Evolutionary conservation across 495 filamentous ascomycete genomes (phyloP), one percentile per base, ranked within the genome.

Genomic region (Podospora pseudocomata): DNA sequence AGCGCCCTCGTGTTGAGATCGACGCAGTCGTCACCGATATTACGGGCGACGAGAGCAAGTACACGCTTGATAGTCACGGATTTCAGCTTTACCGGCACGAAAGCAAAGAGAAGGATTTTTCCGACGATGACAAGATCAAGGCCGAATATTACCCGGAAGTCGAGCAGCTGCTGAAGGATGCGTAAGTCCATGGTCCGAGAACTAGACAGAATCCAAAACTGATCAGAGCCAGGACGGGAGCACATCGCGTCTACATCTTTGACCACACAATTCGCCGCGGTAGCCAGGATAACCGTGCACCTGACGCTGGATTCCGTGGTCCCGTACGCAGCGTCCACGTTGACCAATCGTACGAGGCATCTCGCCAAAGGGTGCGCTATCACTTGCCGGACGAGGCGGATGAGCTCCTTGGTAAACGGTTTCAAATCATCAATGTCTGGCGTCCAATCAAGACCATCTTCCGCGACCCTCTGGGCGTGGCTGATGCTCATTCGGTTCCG

Each of bases 341-440:
- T 74, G 90, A 92, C 72, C 90, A 92, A 72, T 87, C 87, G 49
- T 90, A 90, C 80, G 16, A 66, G 0, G 89, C 88, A 0, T 79
- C 86, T 2, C 75, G 82, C 0, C 80, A 80, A 32, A 83, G 88
- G 16, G 88, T 91, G 34, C 64, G 78, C 26, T 79, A 86, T 77
- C 88, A 91, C 67, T 82, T 91, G 1, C 88, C 85, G 0, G 85
- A 85, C 11, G 87, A 91, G 39, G 89, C 89, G 0, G 80, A 83
- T 2, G 76, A 81, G 73, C 82, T 93, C 0, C 76, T 90, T 6
- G 82, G 87, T 70, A 85, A 85, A 26, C 84, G 90, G 7, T 89
- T 87, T 72, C 89, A 92, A 74, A 90, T 92, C 74, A 91, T 93
- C 80, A 92, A 92, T 70, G 89, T 92, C 66, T 92, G 90, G 90